Evolutionary conservation across 805 yeast species (phyloP).

Genomic region (Hanseniaspora lachancei): DNA sequence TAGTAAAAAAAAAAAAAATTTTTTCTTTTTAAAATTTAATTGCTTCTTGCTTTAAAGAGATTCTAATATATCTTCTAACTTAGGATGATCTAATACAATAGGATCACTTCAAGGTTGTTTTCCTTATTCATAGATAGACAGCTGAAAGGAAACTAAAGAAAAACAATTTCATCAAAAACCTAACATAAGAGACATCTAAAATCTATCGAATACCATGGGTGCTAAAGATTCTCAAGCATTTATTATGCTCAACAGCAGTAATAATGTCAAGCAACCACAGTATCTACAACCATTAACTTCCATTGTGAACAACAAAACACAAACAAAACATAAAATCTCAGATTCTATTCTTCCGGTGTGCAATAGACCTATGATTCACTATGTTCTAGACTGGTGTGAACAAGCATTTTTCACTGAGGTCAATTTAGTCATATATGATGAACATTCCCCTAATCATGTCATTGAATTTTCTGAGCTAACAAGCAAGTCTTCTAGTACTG

Average conservation of each 20-base stretch:
- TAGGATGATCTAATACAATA: no score
- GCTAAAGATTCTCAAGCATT: slow-evolving; percentile 75
- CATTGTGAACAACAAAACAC: slow-evolving; percentile 43
- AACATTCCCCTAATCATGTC: not conserved
- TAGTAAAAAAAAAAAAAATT: no score
- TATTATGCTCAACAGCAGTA: slow-evolving; percentile 41
- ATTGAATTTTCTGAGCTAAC: slow-evolving; percentile 17
- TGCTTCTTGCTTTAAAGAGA: no score
- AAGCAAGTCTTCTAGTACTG: slow-evolving; percentile 13
- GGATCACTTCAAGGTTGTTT: no score
- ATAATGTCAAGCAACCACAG: slow-evolving; percentile 4
- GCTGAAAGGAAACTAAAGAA: no score
- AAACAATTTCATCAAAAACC: not conserved
- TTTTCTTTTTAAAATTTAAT: no score
- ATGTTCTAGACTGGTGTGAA: slow-evolving; percentile 87
- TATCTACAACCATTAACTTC: slow-evolving; percentile 8
- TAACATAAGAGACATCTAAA: not conserved
- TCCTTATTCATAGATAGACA: no score
- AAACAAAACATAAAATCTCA: slow-evolving; percentile 42
- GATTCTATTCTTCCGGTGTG: slow-evolving; percentile 86
- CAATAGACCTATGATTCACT: slow-evolving; percentile 74
- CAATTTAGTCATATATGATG: slow-evolving; percentile 39
- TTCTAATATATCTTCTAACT: no score
- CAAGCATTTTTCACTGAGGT: slow-evolving; percentile 63
- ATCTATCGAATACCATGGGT: not conserved